Evolutionary conservation across 129 eudicot species (phyloP).

Genomic region (Glebionis coronaria): DNA sequence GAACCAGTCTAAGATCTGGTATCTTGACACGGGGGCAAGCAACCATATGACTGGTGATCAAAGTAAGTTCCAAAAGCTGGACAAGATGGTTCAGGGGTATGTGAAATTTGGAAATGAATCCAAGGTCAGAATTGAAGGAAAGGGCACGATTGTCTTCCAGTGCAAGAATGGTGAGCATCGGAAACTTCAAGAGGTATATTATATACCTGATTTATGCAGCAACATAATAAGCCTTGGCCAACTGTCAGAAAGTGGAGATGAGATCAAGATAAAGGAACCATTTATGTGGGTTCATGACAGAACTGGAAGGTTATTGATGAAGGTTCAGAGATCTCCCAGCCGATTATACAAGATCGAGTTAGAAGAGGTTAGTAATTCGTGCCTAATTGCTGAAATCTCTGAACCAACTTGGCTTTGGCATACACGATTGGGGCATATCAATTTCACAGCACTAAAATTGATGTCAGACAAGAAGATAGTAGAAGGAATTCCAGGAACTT

Average conservation of each 20-base stretch:
- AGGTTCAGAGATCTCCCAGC: too few relatives aligned
- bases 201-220: background rate
- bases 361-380: too few relatives aligned
- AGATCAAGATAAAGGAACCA: background rate
- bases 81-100: background rate
- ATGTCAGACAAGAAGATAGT: too few relatives aligned
- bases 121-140: too few relatives aligned
- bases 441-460: too few relatives aligned
- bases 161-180: background rate
- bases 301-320: too few relatives aligned
- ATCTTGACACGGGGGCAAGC: background rate
- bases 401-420: too few relatives aligned
- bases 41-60: slow-evolving; percentile 1
- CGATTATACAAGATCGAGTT: too few relatives aligned
- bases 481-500: too few relatives aligned
- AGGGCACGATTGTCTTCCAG: background rate
- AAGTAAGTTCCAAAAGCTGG: background rate
- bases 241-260: background rate
- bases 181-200: background rate
- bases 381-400: too few relatives aligned
- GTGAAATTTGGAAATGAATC: background rate
- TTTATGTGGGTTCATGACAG: background rate
- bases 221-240: background rate
- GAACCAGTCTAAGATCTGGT: background rate
- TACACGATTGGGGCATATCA: too few relatives aligned